Evolutionary conservation across 2,329 filamentous ascomycete genomes (phyloP), one percentile per base, ranked within the genome.

Genomic region (Didymella arachidicola): DNA sequence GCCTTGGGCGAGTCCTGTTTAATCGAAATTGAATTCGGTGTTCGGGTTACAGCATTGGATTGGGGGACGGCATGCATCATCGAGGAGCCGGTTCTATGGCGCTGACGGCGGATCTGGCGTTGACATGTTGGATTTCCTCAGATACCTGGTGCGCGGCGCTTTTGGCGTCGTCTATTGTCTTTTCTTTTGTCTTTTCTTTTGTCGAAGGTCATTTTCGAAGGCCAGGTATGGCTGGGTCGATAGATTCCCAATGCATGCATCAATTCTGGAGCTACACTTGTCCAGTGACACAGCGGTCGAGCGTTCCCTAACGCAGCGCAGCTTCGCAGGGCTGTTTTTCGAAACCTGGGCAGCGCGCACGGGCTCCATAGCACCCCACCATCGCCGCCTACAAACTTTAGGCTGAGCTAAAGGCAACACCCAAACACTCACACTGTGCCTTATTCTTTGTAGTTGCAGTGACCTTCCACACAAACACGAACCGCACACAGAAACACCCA

Each of bases 381-480:
- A 70, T 67, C 45, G 53, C 60, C 64, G 55, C 61, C 64, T 62
- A 66, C 67, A 70, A 71, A 70, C 65, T 71, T 66, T 44, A 45
- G 47, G 39, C 46, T 46, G 59, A 58, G 56, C 64, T 61, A 66
- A 64, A 56, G 39, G 61, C 60, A 59, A 64, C 55, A 61, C 53
- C 54, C 61, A 61, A 65, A 63, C 61, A 60, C 63, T 44, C 62
- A 44, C 51, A 41, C 52, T 54, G 57, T 53, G 32, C 43, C 53
- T 57, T 61, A 38, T 62, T 59, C 49, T 41, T 39, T 38, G 32
- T 34, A 19, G 43, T 47, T 45, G 48, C 58, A 53, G 48, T 51
- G 42, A 32, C 26, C 42, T 49, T 42, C n/a, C 22, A 41, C 38
- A 48, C 12, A 53, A 10, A 53, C 53, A 57, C 41, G 51, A 53